phyloP scores from a whole-genome alignment of 148 eudicot genomes.

The Bassia scoparia region DNA sequence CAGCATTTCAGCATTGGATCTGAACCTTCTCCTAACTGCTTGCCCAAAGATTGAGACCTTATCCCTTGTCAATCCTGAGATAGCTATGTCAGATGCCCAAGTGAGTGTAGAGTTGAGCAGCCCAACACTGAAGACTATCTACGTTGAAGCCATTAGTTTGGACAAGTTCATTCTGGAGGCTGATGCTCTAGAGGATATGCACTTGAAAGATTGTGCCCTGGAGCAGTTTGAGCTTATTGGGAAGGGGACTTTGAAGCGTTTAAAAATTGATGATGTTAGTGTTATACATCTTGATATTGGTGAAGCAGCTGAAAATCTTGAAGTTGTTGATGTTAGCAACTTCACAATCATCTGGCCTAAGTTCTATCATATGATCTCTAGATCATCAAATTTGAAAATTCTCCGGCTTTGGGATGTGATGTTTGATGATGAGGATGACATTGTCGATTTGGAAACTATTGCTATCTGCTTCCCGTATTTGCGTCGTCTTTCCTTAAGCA shows the following conservation, averaged over 20 bases:
- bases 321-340: conserved; percentile 76
- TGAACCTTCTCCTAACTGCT: conserved; percentile 69
- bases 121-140: conserved; percentile 60
- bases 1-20: conserved; percentile 73
- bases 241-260: conserved; percentile 59
- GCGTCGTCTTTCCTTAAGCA: conserved; percentile 52
- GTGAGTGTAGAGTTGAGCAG: conserved; percentile 65
- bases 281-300: conserved; percentile 86
- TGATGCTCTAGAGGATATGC: conserved; percentile 74
- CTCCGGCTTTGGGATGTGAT: conserved; percentile 85
- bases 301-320: conserved; percentile 70
- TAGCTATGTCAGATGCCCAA: conserved; percentile 76
- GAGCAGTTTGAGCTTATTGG: conserved; percentile 76
- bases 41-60: conserved; percentile 67
- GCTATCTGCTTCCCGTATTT: conserved; percentile 65
- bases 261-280: conserved; percentile 83
- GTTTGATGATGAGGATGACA: conserved; percentile 79
- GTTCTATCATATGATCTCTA: conserved; percentile 73
- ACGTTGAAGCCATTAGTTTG: conserved; percentile 74
- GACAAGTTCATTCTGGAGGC: conserved; percentile 82
- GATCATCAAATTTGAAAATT: conserved; percentile 62
- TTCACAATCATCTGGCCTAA: conserved; percentile 86
- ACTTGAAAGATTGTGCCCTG: conserved; percentile 76
- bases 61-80: conserved; percentile 55
- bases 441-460: conserved; percentile 74